Percentiles rank a stretch among this genome's conserved stretches.
These are phyloP conservation scores for Lachnellula suecica DNA, from an alignment of 2,329 filamentous ascomycete genomes.

Conservation along the genomic window DNA sequence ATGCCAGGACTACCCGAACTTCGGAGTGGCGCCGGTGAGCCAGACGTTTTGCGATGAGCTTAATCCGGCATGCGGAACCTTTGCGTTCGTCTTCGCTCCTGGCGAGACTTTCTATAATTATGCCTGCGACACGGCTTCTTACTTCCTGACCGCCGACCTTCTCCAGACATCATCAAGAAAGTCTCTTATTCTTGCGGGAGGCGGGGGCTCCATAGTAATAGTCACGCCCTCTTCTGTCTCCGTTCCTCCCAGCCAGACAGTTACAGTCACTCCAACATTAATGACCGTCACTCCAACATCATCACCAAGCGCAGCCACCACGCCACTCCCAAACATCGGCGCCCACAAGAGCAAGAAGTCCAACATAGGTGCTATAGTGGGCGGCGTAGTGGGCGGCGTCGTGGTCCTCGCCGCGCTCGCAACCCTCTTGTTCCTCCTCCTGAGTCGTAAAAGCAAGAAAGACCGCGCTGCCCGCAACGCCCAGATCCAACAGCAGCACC, in stretches of 20 bases:
- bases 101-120: constrained; percentile 21
- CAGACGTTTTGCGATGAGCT: constrained; percentile 16
- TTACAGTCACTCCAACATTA: constrained; percentile 1
- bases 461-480: constrained; percentile 2
- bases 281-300: no score
- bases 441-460: constrained; percentile 15
- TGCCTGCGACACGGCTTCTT: constrained; percentile 20
- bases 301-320: background rate
- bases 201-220: background rate
- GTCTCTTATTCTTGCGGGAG: background rate
- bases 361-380: constrained; percentile 20
- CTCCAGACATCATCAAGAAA: constrained; percentile 5
- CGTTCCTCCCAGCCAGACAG: background rate
- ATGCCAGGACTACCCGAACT: constrained; percentile 19
- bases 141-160: constrained; percentile 13
- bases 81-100: constrained; percentile 16
- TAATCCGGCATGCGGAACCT: constrained; percentile 23
- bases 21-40: constrained; percentile 10
- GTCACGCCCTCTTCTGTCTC: background rate
- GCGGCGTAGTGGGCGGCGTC: constrained; percentile 22
- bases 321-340: constrained; percentile 1
- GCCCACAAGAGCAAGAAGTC: constrained; percentile 5
- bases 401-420: constrained; percentile 10
- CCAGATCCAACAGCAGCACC: constrained; percentile 9
- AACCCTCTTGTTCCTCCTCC: constrained; percentile 16